Percentiles rank a stretch among this genome's conserved stretches.
These are phyloP conservation scores for Globisporangium parvum DNA, from an alignment of 352 stramenopile genomes.

Conservation along the genomic window DNA sequence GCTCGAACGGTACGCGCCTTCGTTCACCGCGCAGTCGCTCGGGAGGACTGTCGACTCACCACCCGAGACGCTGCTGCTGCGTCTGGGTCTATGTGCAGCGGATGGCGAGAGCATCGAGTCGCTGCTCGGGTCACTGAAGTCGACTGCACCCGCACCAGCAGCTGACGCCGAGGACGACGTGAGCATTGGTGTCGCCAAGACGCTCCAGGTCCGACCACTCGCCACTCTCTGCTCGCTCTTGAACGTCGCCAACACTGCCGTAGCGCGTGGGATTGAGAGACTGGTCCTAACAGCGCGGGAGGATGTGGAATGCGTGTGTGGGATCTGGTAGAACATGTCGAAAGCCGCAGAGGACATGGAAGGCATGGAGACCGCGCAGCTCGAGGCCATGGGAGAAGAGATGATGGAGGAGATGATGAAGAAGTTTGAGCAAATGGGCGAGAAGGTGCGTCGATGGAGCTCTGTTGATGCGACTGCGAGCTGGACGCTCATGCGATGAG, in stretches of 20 bases:
- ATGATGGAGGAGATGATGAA: conserved; percentile 97
- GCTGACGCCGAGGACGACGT: conserved; percentile 62
- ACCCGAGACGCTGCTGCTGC: conserved; percentile 1
- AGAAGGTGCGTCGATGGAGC: conserved; percentile 61
- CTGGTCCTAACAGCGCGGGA: background rate
- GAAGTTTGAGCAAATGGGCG: conserved; percentile 93
- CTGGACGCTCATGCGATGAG: background rate
- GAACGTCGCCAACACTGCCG: no score
- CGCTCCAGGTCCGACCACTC: conserved; percentile 47
- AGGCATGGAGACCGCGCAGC: conserved; percentile 65
- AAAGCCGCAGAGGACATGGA: conserved; percentile 86
- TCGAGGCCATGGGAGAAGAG: conserved; percentile 90
- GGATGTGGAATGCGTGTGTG: background rate
- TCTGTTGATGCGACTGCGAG: background rate
- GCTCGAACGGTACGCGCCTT: conserved; percentile 40
- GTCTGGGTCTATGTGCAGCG: conserved; percentile 25
- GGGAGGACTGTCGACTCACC: conserved; percentile 5
- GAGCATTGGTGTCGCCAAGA: conserved; percentile 79
- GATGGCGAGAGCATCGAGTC: conserved; percentile 67
- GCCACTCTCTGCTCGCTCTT: background rate
- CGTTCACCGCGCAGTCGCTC: background rate
- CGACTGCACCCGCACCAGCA: conserved; percentile 2
- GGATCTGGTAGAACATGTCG: conserved; percentile 67
- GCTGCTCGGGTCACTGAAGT: conserved; percentile 55
- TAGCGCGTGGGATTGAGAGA: no score